Evolutionary conservation across 441 rosid species (phyloP).

Genomic region (Bocquillonia castaneifolia): DNA sequence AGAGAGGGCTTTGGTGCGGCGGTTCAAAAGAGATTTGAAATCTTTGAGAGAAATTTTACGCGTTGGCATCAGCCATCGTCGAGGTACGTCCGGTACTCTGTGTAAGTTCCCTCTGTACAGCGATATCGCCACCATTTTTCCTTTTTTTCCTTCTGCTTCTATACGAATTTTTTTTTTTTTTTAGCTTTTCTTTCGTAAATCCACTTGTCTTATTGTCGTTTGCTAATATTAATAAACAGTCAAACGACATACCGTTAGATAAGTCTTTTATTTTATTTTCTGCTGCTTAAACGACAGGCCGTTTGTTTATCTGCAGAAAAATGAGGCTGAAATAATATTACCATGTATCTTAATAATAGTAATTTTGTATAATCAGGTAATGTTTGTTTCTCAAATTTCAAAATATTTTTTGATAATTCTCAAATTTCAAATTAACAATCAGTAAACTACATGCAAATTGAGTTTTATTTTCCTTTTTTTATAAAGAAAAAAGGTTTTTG

Average conservation of each 20-base stretch:
- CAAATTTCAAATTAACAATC: too few relatives aligned
- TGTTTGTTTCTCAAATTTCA: too few relatives aligned
- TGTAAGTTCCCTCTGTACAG: conserved; percentile 88
- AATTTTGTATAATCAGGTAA: too few relatives aligned
- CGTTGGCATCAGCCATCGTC: conserved; percentile 72
- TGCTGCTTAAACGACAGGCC: too few relatives aligned
- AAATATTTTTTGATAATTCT: too few relatives aligned
- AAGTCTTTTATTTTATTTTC: not conserved
- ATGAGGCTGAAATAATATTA: too few relatives aligned
- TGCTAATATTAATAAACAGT: not conserved
- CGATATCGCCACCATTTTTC: conserved; percentile 72
- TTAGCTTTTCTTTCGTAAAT: not conserved
- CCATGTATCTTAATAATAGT: too few relatives aligned
- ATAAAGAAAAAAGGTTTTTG: too few relatives aligned
- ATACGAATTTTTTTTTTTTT: not conserved
- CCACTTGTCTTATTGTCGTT: not conserved
- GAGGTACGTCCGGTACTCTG: conserved; percentile 66
- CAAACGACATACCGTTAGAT: not conserved
- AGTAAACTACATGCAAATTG: too few relatives aligned
- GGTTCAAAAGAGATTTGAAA: conserved; percentile 56
- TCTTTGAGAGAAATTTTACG: conserved; percentile 52
- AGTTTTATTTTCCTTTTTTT: too few relatives aligned
- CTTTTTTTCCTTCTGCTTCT: not conserved
- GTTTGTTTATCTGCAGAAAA: too few relatives aligned
- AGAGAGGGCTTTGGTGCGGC: conserved; percentile 61